phyloP scores from a whole-genome alignment of 2,329 filamentous ascomycete species.

The Talaromyces sp. region DNA sequence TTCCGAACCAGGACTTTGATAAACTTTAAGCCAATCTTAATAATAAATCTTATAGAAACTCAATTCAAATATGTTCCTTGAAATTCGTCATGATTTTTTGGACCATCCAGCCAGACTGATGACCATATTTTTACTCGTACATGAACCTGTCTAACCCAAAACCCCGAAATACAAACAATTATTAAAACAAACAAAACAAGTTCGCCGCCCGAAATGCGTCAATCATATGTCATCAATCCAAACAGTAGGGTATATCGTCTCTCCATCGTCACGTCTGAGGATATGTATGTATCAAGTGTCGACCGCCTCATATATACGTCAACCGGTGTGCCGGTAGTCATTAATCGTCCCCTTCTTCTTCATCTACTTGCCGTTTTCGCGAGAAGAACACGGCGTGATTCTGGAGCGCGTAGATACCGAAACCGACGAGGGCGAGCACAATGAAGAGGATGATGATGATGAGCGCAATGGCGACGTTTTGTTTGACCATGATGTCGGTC shows the following conservation, averaged over 20 bases:
- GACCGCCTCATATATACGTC: not conserved
- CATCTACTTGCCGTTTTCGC: slow-evolving; percentile 25
- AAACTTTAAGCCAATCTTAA: not conserved
- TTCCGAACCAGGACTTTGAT: not conserved
- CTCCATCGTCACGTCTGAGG: not conserved
- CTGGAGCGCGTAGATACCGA: slow-evolving; percentile 31
- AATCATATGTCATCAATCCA: not conserved
- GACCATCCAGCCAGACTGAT: not conserved
- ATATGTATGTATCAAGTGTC: not conserved
- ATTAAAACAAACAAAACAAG: not conserved
- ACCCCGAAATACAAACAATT: not conserved
- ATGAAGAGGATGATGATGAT: slow-evolving; percentile 48
- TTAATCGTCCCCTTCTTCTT: slow-evolving; percentile 16
- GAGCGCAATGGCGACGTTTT: slow-evolving; percentile 46
- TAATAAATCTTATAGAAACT: not conserved
- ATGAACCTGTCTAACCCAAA: not conserved
- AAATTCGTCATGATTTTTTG: not conserved
- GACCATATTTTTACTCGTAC: slow-evolving; percentile 1
- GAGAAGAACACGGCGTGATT: slow-evolving; percentile 26
- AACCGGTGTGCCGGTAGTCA: not conserved
- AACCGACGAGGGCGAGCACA: slow-evolving; percentile 40
- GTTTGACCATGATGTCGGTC: slow-evolving; percentile 34
- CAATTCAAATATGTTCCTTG: not conserved
- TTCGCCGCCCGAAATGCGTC: not conserved
- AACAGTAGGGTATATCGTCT: not conserved